phyloP scores from a whole-genome alignment of 345 rosid genomes.

The Syzygium jambos region DNA sequence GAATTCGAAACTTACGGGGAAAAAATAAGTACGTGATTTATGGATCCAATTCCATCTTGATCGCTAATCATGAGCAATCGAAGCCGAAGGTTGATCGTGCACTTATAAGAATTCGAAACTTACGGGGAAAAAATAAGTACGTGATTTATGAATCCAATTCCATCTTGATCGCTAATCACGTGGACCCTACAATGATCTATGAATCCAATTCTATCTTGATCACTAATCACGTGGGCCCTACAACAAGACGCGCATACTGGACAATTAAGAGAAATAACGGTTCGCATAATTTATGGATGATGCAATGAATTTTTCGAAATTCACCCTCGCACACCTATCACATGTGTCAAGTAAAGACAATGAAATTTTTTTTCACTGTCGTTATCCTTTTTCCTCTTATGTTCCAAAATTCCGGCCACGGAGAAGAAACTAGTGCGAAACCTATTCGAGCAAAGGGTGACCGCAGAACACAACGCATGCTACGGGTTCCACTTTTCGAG shows the following conservation, averaged over 20 bases:
- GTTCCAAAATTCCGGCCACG: background rate
- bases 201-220: no score
- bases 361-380: background rate
- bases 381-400: background rate
- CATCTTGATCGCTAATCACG: background rate
- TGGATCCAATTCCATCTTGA: background rate
- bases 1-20: no score
- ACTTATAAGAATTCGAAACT: no score
- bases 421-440: background rate
- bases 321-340: no score
- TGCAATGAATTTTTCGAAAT: no score
- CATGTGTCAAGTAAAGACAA: background rate
- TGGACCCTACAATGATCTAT: no score
- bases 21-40: background rate
- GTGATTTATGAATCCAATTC: background rate
- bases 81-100: background rate
- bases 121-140: no score
- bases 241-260: background rate
- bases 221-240: background rate
- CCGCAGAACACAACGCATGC: constrained; percentile 17
- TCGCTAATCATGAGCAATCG: background rate
- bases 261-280: background rate
- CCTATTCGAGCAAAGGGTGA: no score
- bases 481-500: background rate
- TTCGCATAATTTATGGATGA: no score